Evolutionary conservation across 441 rosid species (phyloP).

Genomic region (Raphanus hybrid): DNA sequence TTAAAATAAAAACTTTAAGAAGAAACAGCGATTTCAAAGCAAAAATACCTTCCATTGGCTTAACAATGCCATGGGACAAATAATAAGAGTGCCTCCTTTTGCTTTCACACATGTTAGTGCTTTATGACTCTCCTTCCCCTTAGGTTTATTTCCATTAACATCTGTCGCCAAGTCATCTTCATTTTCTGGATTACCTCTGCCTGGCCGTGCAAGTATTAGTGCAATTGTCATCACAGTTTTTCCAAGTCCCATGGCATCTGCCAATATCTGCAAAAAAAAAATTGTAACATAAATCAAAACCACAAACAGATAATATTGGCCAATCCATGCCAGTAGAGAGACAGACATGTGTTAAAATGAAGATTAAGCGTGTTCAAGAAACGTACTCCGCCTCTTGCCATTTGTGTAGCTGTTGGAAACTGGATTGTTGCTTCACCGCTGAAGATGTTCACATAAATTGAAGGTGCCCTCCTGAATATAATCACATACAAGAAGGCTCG

Average conservation of each 20-base stretch:
- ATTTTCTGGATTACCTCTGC: slow-evolving; percentile 45
- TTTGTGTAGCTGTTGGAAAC: slow-evolving; percentile 68
- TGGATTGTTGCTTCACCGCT: slow-evolving; percentile 76
- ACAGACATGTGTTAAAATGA: background rate
- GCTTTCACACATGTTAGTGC: slow-evolving; percentile 37
- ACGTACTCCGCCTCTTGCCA: slow-evolving; percentile 79
- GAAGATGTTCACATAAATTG: slow-evolving; percentile 63
- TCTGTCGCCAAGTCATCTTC: slow-evolving; percentile 25
- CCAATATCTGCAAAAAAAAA: slow-evolving; percentile 56
- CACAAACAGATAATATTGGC: background rate
- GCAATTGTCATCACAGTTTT: slow-evolving; percentile 85
- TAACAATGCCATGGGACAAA: slow-evolving; percentile 80
- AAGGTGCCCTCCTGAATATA: slow-evolving; percentile 61
- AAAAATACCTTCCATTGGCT: slow-evolving; percentile 71
- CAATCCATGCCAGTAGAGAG: background rate
- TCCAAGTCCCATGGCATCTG: slow-evolving; percentile 88
- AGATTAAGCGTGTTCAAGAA: slow-evolving; percentile 25
- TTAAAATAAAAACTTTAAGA: background rate
- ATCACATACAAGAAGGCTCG: background rate
- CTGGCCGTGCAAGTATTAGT: slow-evolving; percentile 62
- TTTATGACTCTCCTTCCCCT: slow-evolving; percentile 35
- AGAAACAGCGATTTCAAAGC: slow-evolving; percentile 1
- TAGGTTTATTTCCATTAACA: slow-evolving; percentile 26
- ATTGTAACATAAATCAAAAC: background rate
- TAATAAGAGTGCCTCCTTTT: slow-evolving; percentile 74